These are phyloP conservation scores for Thraustochytrium striatum DNA, from an alignment of 352 stramenopile species.

Conservation along the genomic window DNA sequence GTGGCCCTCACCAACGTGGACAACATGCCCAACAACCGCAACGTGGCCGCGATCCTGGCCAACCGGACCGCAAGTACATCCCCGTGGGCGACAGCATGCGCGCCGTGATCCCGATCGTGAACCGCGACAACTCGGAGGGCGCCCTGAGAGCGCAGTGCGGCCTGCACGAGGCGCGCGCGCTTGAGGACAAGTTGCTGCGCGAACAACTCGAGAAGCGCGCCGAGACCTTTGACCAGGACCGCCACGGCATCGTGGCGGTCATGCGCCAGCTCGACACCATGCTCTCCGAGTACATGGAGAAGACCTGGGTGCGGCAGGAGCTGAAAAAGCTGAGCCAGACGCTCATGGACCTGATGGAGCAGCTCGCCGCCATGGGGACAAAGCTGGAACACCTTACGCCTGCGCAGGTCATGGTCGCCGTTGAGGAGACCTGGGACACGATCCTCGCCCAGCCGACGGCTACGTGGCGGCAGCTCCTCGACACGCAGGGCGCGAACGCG, in stretches of 20 bases:
- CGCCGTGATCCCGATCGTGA: slow-evolving; percentile 1
- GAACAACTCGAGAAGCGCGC: neutral
- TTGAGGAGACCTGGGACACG: neutral
- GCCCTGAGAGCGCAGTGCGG: neutral
- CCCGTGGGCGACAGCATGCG: neutral
- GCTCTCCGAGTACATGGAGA: slow-evolving; percentile 18
- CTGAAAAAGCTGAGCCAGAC: neutral
- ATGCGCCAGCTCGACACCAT: neutral
- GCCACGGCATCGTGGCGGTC: neutral
- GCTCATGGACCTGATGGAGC: neutral
- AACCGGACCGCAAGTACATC: neutral
- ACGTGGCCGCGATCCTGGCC: neutral
- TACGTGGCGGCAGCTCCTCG: neutral
- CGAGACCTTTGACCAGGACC: neutral
- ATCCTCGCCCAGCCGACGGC: neutral
- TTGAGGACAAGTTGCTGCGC: neutral
- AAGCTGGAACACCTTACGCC: neutral
- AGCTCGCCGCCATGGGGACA: neutral
- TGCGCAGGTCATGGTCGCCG: neutral
- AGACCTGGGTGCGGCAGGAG: neutral
- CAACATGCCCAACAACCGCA: neutral
- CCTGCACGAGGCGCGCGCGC: neutral
- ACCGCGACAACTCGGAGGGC: neutral
- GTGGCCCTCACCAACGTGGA: slow-evolving; percentile 27
- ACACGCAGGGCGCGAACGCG: neutral